phyloP scores from a whole-genome alignment of 306 rosid species.

The Albizia julibrissin region DNA sequence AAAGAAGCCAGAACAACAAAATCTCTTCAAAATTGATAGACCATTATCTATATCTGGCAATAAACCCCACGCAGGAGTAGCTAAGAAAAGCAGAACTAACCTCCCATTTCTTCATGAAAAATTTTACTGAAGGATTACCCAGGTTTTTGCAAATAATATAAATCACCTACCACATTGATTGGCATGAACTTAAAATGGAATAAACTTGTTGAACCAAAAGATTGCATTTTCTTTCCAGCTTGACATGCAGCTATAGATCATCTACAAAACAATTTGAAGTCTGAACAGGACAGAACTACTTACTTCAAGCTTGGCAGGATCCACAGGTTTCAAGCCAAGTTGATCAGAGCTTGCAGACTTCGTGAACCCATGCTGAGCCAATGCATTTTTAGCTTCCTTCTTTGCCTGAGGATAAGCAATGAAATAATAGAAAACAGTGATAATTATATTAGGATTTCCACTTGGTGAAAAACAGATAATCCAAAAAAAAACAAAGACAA shows the following conservation, averaged over 20 bases:
- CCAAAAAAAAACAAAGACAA: conserved; percentile 21
- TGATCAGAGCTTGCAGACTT: conserved; percentile 55
- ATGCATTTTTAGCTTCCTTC: conserved; percentile 56
- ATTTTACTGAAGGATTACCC: background rate
- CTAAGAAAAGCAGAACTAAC: background rate
- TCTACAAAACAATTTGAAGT: conserved; percentile 8
- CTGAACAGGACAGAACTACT: conserved; percentile 34
- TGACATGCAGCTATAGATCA: conserved; percentile 15
- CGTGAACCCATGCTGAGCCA: conserved; percentile 68
- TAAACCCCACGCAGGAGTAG: background rate
- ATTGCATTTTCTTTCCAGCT: conserved; percentile 6
- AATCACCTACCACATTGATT: background rate
- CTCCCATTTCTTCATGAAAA: background rate
- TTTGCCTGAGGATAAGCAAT: conserved; percentile 55
- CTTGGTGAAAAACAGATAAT: conserved; percentile 16
- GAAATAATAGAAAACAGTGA: conserved; percentile 22
- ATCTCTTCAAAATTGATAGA: background rate
- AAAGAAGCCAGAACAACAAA: background rate
- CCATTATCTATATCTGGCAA: background rate
- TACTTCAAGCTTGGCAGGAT: conserved; percentile 84
- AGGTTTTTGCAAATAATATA: background rate
- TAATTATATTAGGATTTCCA: conserved; percentile 13
- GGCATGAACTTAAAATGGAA: background rate
- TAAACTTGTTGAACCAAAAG: background rate
- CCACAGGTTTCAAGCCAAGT: conserved; percentile 62